Evolutionary conservation across 495 filamentous ascomycete species (phyloP), one percentile per base, ranked within the genome.

Genomic region (Podospora anserina): DNA sequence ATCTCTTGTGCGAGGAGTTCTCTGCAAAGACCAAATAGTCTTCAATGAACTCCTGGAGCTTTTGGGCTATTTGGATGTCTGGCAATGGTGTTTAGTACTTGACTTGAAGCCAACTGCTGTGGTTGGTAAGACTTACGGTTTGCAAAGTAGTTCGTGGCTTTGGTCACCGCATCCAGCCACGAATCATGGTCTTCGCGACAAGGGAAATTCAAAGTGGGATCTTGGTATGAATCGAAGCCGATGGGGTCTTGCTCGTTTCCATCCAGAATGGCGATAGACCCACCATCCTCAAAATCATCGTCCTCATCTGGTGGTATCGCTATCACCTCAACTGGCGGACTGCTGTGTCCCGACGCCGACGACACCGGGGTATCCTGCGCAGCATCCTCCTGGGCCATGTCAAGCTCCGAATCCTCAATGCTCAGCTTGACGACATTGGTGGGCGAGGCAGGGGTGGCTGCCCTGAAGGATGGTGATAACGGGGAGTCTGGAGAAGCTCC

Each of bases 401-500:
- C 80, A 20, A 75, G 68, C 63, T 82, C 81, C 18, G 78, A 61
- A 59, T 77, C 78, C 71, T 84, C 82, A n/a, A 82, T 75, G 64
- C 78, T 81, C 58, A 72, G 61, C 60, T 79, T 75, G 62, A 79
- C 75, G 30, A 67, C 74, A 67, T 80, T 76, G 60, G 44, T 68
- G 13, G 63, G 64, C 26, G 65, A 44, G 54, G 59, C 18, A n/a
- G 74, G 66, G 19, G 71, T 56, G 65, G 76, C 62, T 59, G 71
- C 72, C 55, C 70, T 69, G 23, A 77, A 77, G 6, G 79, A 77
- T 15, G 82, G 82, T 34, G 83, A 84, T 16, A 80, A 64, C 4
- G 84, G 80, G 3, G 81, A 85, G n/a, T 83, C 83, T 18, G 81
- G 66, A n/a, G 82, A 79, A 2, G 80, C 77, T 32, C 78, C 72